Conservation (phyloP, 2,329 filamentous ascomycete genomes). For the Monosporascus sp. region DNA sequence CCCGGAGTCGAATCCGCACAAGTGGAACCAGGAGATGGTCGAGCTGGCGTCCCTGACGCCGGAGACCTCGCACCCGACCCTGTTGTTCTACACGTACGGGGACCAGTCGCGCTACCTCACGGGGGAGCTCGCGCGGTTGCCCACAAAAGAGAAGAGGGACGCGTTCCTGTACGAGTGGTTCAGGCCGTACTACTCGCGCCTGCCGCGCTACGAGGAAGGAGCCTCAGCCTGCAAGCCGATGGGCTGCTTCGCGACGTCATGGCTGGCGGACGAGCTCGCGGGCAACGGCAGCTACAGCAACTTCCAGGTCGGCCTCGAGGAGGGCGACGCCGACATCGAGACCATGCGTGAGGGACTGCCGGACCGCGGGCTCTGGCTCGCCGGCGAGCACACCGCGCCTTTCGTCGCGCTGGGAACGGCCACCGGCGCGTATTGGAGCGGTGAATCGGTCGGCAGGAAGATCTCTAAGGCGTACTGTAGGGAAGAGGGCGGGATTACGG, state of each 20-base stretch:
- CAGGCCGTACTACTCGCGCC: slow-evolving; percentile 68
- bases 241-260: slow-evolving; percentile 65
- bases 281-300: slow-evolving; percentile 82
- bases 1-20: slow-evolving; percentile 50
- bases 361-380: slow-evolving; percentile 72
- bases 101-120: slow-evolving; percentile 54
- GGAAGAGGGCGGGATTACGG: slow-evolving; percentile 10
- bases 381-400: slow-evolving; percentile 85
- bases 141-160: slow-evolving; percentile 43
- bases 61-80: slow-evolving; percentile 64
- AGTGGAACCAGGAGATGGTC: slow-evolving; percentile 73
- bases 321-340: slow-evolving; percentile 69
- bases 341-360: slow-evolving; percentile 58
- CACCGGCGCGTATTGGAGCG: slow-evolving; percentile 89
- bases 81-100: slow-evolving; percentile 79
- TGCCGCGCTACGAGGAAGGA: slow-evolving; percentile 60
- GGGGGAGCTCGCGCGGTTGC: slow-evolving; percentile 34
- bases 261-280: slow-evolving; percentile 73
- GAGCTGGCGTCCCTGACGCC: slow-evolving; percentile 66
- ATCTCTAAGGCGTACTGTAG: slow-evolving; percentile 52
- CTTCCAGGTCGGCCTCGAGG: slow-evolving; percentile 70
- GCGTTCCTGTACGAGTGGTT: slow-evolving; percentile 62
- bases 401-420: slow-evolving; percentile 86
- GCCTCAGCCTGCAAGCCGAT: slow-evolving; percentile 57
- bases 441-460: slow-evolving; percentile 68